These are phyloP conservation scores for Capsicum chinense DNA, from an alignment of 257 asterid species.

Conservation along the genomic window DNA sequence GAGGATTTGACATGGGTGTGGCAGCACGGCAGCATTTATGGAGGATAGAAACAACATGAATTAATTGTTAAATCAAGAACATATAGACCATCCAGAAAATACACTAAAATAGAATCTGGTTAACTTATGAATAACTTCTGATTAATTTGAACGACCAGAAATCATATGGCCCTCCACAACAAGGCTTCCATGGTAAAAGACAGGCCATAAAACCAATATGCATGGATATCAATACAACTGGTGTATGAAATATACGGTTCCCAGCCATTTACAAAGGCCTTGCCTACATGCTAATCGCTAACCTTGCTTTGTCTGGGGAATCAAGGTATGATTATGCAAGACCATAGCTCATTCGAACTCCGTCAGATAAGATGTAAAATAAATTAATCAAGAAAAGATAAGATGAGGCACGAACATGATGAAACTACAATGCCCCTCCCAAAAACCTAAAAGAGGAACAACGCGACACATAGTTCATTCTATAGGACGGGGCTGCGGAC, in stretches of 20 bases:
- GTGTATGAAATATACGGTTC: constrained; percentile 4
- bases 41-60: constrained; percentile 6
- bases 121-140: constrained; percentile 22
- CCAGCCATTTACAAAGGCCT: constrained; percentile 7
- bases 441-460: not conserved
- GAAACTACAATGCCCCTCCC: constrained; percentile 3
- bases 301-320: constrained; percentile 1
- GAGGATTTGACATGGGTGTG: not conserved
- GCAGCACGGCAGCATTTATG: not conserved
- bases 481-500: too few relatives aligned
- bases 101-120: not conserved
- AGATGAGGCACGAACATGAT: constrained; percentile 6
- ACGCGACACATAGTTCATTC: not conserved
- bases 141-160: not conserved
- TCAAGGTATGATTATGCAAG: constrained; percentile 3
- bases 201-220: constrained; percentile 5
- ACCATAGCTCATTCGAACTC: not conserved
- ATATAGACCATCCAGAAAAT: constrained; percentile 18
- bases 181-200: not conserved
- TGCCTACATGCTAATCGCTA: not conserved
- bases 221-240: not conserved
- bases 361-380: not conserved
- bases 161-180: constrained; percentile 19
- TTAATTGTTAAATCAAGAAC: constrained; percentile 1
- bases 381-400: not conserved